These are phyloP conservation scores for Croton laevigatus DNA, from an alignment of 441 rosid genomes.

Conservation along the genomic window DNA sequence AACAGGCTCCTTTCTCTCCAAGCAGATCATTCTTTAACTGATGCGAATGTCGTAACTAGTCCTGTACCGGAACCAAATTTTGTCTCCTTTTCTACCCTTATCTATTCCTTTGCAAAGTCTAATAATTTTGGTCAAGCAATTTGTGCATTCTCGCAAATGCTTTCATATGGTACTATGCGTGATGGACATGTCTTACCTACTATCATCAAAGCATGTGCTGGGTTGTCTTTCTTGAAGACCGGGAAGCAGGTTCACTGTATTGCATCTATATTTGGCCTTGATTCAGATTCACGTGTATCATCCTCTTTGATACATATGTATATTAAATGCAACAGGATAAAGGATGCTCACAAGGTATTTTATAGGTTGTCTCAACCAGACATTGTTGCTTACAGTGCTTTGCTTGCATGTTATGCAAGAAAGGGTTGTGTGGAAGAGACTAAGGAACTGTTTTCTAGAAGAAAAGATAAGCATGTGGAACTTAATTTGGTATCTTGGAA, in stretches of 20 bases:
- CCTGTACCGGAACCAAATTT: constrained; percentile 35
- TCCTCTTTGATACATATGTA: constrained; percentile 54
- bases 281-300: constrained; percentile 39
- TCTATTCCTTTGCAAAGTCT: constrained; percentile 40
- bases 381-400: constrained; percentile 53
- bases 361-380: constrained; percentile 41
- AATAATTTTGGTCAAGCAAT: constrained; percentile 38
- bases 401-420: constrained; percentile 49
- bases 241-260: constrained; percentile 48
- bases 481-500: constrained; percentile 59
- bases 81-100: constrained; percentile 44
- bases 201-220: constrained; percentile 51
- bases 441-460: constrained; percentile 32
- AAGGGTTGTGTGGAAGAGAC: constrained; percentile 44
- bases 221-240: constrained; percentile 30
- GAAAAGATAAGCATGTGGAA: constrained; percentile 32
- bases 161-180: constrained; percentile 41
- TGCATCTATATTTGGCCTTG: constrained; percentile 36
- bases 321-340: constrained; percentile 34
- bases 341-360: constrained; percentile 47
- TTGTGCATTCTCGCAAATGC: constrained; percentile 44
- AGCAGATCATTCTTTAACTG: constrained; percentile 39
- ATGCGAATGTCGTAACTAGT: constrained; percentile 35
- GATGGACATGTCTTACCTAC: constrained; percentile 47
- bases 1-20: constrained; percentile 44